These are phyloP conservation scores for Beauveria pseudobassiana DNA, from an alignment of 2,329 filamentous ascomycete genomes.

Conservation along the genomic window DNA sequence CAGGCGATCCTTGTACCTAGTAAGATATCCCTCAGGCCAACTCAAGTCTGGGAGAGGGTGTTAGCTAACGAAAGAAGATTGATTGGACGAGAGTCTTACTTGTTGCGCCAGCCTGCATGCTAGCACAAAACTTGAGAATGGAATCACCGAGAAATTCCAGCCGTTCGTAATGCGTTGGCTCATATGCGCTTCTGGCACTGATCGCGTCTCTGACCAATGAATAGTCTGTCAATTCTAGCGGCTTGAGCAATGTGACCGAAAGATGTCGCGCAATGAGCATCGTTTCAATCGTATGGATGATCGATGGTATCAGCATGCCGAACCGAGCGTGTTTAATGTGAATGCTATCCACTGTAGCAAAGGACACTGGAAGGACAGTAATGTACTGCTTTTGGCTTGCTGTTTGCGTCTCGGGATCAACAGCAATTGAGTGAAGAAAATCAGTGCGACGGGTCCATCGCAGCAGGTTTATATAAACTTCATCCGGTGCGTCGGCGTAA, in stretches of 20 bases:
- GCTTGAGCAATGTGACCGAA: conserved; percentile 25
- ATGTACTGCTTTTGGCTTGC: conserved; percentile 35
- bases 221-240: conserved; percentile 44
- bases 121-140: conserved; percentile 67
- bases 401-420: conserved; percentile 10
- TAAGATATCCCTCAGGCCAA: conserved; percentile 73
- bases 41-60: conserved; percentile 40
- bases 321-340: conserved; percentile 39
- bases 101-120: conserved; percentile 53
- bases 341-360: conserved; percentile 43
- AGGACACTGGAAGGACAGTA: conserved; percentile 36
- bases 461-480: conserved; percentile 40
- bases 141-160: conserved; percentile 85
- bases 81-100: conserved; percentile 30
- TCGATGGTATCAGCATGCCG: conserved; percentile 61
- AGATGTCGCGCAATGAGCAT: conserved; percentile 56
- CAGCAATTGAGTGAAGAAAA: conserved; percentile 41
- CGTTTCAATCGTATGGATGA: conserved; percentile 62
- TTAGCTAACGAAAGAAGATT: neutral
- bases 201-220: conserved; percentile 61
- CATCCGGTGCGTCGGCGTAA: conserved; percentile 35
- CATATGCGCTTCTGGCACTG: conserved; percentile 53
- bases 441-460: conserved; percentile 50
- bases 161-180: conserved; percentile 66
- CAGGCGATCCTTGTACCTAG: conserved; percentile 56